Percentiles rank a stretch among this genome's conserved stretches.
phyloP scores from a whole-genome alignment of 257 asterid species.

The Lavandula angustifolia region DNA sequence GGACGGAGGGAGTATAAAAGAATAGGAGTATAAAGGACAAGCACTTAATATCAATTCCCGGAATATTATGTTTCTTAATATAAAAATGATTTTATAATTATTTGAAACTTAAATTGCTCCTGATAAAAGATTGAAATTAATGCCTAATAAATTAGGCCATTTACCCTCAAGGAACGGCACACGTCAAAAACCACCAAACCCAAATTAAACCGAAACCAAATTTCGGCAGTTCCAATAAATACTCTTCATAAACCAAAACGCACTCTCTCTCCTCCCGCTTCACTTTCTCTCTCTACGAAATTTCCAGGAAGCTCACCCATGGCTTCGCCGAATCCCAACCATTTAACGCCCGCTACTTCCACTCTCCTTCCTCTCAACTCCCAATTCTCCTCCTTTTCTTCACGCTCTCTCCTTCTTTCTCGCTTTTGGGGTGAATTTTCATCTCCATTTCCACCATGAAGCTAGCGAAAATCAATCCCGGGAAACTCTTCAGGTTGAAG shows the following conservation, averaged over 20 bases:
- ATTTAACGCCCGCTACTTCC: slow-evolving; percentile 45
- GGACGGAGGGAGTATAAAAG: no score
- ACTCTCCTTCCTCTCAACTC: slow-evolving; percentile 37
- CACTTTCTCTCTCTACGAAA: slow-evolving; percentile 42
- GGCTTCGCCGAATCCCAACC: slow-evolving; percentile 35
- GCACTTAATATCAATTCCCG: no score
- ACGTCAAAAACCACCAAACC: not conserved
- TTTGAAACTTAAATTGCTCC: no score
- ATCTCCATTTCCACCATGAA: slow-evolving; percentile 38
- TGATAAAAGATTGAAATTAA: no score
- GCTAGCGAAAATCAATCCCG: slow-evolving; percentile 42
- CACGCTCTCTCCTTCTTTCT: slow-evolving; percentile 12
- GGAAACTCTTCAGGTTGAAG: slow-evolving; percentile 44
- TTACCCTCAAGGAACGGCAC: not conserved
- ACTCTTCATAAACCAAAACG: slow-evolving; percentile 17
- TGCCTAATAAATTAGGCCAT: not conserved
- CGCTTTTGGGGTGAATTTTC: slow-evolving; percentile 27
- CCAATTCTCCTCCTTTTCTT: not conserved
- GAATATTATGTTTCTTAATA: no score
- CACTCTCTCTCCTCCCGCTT: not conserved
- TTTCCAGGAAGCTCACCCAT: slow-evolving; percentile 42
- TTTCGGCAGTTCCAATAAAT: slow-evolving; percentile 26
- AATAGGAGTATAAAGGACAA: no score
- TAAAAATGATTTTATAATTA: no score
- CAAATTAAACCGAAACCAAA: not conserved